Conservation (phyloP, 495 filamentous ascomycete species). For the Lepidopterella palustris region DNA sequence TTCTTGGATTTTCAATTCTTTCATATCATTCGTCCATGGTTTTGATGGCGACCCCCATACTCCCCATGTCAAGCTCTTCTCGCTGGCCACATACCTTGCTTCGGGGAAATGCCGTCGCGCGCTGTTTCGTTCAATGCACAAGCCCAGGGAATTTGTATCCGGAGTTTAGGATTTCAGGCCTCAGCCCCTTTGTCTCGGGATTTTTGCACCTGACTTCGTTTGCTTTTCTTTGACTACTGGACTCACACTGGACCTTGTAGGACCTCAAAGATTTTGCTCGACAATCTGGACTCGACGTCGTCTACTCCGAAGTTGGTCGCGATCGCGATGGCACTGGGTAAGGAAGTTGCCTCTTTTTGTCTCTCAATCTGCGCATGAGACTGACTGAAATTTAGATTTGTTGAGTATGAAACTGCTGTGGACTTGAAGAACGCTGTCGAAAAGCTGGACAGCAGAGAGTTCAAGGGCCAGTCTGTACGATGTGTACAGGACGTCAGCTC, state of each 20-base stretch:
- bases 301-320: constrained; percentile 93
- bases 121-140: constrained; percentile 30
- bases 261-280: constrained; percentile 99
- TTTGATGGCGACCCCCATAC: background rate
- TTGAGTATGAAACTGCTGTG: constrained; percentile 89
- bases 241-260: constrained; percentile 64
- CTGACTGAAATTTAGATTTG: constrained; percentile 60
- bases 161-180: constrained; percentile 15
- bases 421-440: constrained; percentile 87
- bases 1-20: constrained; percentile 17
- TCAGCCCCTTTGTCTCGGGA: constrained; percentile 7
- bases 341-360: constrained; percentile 38
- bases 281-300: constrained; percentile 91
- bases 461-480: constrained; percentile 76
- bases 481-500: constrained; percentile 78
- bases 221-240: constrained; percentile 33
- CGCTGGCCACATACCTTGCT: background rate
- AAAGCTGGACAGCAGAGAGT: constrained; percentile 84
- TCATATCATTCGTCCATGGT: background rate
- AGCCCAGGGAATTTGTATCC: constrained; percentile 29
- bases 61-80: background rate
- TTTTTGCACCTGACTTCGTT: constrained; percentile 13
- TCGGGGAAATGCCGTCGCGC: constrained; percentile 22
- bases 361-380: constrained; percentile 2
- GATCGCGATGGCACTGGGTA: constrained; percentile 92